Evolutionary conservation across 768 basidiomycete genomes (phyloP).

Genomic region (Pholiota microspora): DNA sequence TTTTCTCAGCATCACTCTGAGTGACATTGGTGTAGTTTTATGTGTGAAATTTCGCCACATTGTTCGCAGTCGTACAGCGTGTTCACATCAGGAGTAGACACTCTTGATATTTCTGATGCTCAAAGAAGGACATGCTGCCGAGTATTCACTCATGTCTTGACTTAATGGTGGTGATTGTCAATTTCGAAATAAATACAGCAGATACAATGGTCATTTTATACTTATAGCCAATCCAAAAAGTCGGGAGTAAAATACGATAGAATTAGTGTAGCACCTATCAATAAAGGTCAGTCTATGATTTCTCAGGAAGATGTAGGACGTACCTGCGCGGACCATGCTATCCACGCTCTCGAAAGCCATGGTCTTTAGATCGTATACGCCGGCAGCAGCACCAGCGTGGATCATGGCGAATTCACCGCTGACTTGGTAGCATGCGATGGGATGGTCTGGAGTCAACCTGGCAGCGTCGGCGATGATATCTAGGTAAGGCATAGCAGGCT

Average conservation of each 20-base stretch:
- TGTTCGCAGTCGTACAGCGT: too few relatives aligned
- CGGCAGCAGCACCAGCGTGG: constrained; percentile 87
- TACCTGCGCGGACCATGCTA: constrained; percentile 89
- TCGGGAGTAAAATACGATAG: constrained; percentile 96
- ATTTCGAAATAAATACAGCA: neutral
- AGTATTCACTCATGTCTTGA: too few relatives aligned
- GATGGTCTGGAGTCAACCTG: constrained; percentile 77
- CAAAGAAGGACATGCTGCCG: too few relatives aligned
- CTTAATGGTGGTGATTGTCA: too few relatives aligned
- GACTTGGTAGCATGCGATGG: constrained; percentile 96
- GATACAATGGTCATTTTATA: constrained; percentile 1
- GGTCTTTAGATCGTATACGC: constrained; percentile 86
- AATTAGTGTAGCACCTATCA: constrained; percentile 80
- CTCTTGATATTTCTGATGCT: too few relatives aligned
- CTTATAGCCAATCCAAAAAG: constrained; percentile 81
- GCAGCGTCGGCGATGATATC: constrained; percentile 93
- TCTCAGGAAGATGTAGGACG: constrained; percentile 20
- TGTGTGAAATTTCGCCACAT: too few relatives aligned
- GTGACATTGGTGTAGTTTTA: too few relatives aligned
- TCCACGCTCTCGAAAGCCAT: constrained; percentile 97
- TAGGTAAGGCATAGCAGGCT: constrained; percentile 93
- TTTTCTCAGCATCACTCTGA: too few relatives aligned
- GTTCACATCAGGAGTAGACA: too few relatives aligned
- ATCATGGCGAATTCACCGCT: constrained; percentile 99
- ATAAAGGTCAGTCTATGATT: neutral